Evolutionary conservation across 352 stramenopile species (phyloP), one percentile per base, ranked within the genome.

Genomic region (Pythium diclinum): DNA sequence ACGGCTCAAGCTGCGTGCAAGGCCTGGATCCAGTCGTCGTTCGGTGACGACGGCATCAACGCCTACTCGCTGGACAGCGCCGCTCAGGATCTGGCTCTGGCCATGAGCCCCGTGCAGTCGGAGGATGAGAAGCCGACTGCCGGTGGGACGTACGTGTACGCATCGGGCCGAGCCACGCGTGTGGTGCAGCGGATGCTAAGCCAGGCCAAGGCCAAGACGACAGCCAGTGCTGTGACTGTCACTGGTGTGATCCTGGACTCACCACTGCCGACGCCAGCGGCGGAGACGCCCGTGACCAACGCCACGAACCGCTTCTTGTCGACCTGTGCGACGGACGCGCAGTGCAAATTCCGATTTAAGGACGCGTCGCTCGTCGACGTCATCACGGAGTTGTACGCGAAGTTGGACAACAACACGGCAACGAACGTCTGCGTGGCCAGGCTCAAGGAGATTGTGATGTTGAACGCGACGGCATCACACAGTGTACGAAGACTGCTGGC

Each of bases 121-220:
- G 14, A 30, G 7, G n/a, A 30, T 10, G 10, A 25, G n/a, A 52
- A 3, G 19, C 40, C 40, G 7, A 3, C 10, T 2, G 6, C 10
- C 1, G 32, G n/a, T 52, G 1, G 14, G 2, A 13, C 9, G 44
- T 52, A 52, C 44, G 44, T 52, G 44, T 52, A 52, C 1, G 44
- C 44, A 5, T 19, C 17, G 2, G 19, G 44, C 2, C 6, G 21
- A 11, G 10, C 44, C n/a, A 30, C 44, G 7, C 44, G 44, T n/a
- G 44, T 52, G 7, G 44, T 52, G n/a, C 44, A 52, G 44, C 44
- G 44, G 44, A 11, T 52, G n/a, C 17, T 52, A n/a, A 52, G n/a
- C 17, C 44, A 52, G n/a, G 16, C 44, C 44, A 52, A 52, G 44
- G 21, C n/a, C 13, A 6, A 10, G 17, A 1, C 44, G 6, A 21